Evolutionary conservation across 2,329 filamentous ascomycete species (phyloP).

Genomic region (Colletotrichum incanum): DNA sequence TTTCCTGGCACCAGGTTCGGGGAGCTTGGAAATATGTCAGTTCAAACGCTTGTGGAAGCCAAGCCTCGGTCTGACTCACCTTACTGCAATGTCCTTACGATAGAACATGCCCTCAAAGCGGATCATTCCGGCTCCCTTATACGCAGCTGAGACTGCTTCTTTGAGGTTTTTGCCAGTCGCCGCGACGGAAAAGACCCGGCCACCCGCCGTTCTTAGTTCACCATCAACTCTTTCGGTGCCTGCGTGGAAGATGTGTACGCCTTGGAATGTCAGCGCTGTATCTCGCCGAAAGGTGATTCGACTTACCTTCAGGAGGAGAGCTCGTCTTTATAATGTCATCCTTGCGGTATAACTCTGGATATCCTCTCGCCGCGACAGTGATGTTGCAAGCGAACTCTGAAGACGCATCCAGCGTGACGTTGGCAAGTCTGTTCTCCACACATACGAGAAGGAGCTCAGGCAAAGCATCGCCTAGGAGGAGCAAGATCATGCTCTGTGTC

Average conservation of each 20-base stretch:
- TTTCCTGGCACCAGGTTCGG: constrained; percentile 8
- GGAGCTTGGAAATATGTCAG: neutral
- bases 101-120: constrained; percentile 92
- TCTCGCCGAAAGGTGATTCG: too few relatives aligned
- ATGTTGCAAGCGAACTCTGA: constrained; percentile 87
- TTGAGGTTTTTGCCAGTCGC: constrained; percentile 81
- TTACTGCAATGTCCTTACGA: constrained; percentile 88
- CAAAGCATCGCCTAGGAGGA: constrained; percentile 86
- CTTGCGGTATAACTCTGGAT: constrained; percentile 88
- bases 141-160: constrained; percentile 89
- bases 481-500: constrained; percentile 86
- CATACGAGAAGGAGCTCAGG: constrained; percentile 92
- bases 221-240: constrained; percentile 79
- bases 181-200: constrained; percentile 94
- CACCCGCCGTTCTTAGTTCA: constrained; percentile 83
- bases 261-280: constrained; percentile 36
- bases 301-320: constrained; percentile 50
- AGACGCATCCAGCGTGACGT: constrained; percentile 78
- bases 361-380: constrained; percentile 93
- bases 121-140: constrained; percentile 84
- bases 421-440: constrained; percentile 80
- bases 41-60: neutral
- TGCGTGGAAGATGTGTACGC: constrained; percentile 90
- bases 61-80: constrained; percentile 4
- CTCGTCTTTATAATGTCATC: constrained; percentile 70